Evolutionary conservation across 208 protist species (phyloP).

Genomic region (Tritrichomonas musculus): DNA sequence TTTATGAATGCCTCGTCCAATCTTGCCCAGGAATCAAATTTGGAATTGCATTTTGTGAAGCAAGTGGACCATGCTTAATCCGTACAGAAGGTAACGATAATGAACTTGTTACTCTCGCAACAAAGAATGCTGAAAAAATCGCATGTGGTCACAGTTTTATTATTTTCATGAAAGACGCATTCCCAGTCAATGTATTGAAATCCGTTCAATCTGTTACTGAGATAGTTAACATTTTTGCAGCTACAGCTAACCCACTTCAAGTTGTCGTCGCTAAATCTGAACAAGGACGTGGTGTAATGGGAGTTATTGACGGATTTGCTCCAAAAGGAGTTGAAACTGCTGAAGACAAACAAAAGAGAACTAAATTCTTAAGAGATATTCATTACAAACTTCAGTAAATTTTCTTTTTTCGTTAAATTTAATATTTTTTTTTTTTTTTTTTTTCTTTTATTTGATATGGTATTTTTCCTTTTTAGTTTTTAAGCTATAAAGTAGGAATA

Average conservation of each 20-base stretch:
- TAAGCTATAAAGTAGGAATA: no score
- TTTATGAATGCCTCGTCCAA: not conserved
- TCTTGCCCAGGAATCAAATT: not conserved
- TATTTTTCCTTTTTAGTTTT: no score
- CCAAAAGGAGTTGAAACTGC: slow-evolving; percentile 24
- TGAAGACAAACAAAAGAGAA: not conserved
- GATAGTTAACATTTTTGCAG: not conserved
- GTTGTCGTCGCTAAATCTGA: not conserved
- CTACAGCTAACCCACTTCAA: slow-evolving; percentile 30
- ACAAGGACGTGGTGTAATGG: not conserved
- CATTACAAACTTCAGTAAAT: slow-evolving; percentile 12
- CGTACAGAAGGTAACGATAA: not conserved
- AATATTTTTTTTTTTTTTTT: no score
- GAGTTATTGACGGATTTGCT: not conserved
- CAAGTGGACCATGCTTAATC: not conserved
- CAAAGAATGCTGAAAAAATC: slow-evolving; percentile 14
- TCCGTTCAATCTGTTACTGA: not conserved
- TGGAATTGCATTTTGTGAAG: slow-evolving; percentile 25
- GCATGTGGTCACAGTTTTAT: slow-evolving; percentile 23
- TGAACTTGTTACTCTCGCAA: not conserved
- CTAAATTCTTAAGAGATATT: not conserved
- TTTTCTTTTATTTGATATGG: no score
- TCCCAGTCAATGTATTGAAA: slow-evolving; percentile 26
- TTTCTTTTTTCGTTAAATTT: no score
- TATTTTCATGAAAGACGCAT: not conserved